Percentiles rank a stretch among this genome's conserved stretches.
phyloP scores from a whole-genome alignment of 2,329 filamentous ascomycete genomes.

The Lizonia empirigonia region DNA sequence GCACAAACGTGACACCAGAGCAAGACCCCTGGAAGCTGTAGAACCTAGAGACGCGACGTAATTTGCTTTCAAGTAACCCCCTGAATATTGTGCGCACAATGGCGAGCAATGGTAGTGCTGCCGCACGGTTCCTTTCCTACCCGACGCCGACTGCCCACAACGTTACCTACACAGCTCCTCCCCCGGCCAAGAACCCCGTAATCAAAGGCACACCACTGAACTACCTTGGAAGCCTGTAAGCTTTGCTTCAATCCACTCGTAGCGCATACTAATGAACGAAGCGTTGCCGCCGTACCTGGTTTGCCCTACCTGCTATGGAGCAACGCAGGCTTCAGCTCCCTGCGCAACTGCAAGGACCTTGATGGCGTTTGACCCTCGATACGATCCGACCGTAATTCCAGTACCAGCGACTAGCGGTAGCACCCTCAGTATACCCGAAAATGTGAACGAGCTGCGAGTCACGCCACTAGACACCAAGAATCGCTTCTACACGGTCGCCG shows the following conservation, averaged over 20 bases:
- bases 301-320: slow-evolving; percentile 71
- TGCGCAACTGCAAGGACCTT: slow-evolving; percentile 62
- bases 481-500: slow-evolving; percentile 63
- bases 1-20: background rate
- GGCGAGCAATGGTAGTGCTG: slow-evolving; percentile 23
- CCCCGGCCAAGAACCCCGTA: slow-evolving; percentile 66
- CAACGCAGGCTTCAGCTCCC: slow-evolving; percentile 69
- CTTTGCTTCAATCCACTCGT: slow-evolving; percentile 4
- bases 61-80: too few relatives aligned
- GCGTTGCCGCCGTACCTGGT: slow-evolving; percentile 64
- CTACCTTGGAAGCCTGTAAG: slow-evolving; percentile 66
- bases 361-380: slow-evolving; percentile 60
- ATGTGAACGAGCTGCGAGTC: slow-evolving; percentile 28
- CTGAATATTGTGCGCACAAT: slow-evolving; percentile 19
- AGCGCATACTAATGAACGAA: slow-evolving; percentile 41
- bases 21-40: background rate
- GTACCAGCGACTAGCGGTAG: slow-evolving; percentile 31
- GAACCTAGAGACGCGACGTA: background rate
- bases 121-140: slow-evolving; percentile 43
- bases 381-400: slow-evolving; percentile 64
- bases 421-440: slow-evolving; percentile 27
- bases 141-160: slow-evolving; percentile 41
- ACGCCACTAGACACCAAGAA: slow-evolving; percentile 21
- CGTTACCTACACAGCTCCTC: slow-evolving; percentile 43
- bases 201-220: slow-evolving; percentile 69